phyloP scores from a whole-genome alignment of 495 filamentous ascomycete species.

The Aeminium ludgeri region DNA sequence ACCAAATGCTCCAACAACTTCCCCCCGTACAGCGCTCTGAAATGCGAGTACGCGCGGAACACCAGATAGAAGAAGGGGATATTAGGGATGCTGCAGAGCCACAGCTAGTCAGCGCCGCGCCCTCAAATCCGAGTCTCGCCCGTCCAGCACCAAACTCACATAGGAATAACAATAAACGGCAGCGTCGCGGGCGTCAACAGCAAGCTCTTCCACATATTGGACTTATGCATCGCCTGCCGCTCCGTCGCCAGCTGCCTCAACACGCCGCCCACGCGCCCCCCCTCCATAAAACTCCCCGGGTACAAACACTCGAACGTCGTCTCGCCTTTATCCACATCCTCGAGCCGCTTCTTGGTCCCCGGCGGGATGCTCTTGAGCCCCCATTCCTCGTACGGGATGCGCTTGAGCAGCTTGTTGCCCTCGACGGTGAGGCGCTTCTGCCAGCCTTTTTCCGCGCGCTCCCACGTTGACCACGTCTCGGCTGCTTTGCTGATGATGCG shows the following conservation, averaged over 20 bases:
- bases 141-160: slow-evolving; percentile 40
- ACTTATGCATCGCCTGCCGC: slow-evolving; percentile 57
- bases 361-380: slow-evolving; percentile 88
- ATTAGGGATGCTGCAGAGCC: slow-evolving; percentile 57
- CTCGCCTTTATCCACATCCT: slow-evolving; percentile 44
- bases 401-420: slow-evolving; percentile 68
- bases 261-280: slow-evolving; percentile 20
- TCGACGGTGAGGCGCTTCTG: slow-evolving; percentile 69
- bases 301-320: slow-evolving; percentile 62
- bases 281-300: slow-evolving; percentile 28
- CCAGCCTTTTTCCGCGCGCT: slow-evolving; percentile 54
- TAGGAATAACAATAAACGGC: slow-evolving; percentile 63
- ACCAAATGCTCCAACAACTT: slow-evolving; percentile 71
- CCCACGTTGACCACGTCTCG: slow-evolving; percentile 69
- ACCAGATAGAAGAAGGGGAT: slow-evolving; percentile 93
- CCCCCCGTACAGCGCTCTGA: slow-evolving; percentile 64
- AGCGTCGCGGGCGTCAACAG: slow-evolving; percentile 67
- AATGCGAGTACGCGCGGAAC: slow-evolving; percentile 62
- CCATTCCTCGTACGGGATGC: slow-evolving; percentile 95
- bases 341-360: slow-evolving; percentile 43
- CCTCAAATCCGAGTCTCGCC: background rate
- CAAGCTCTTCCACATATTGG: slow-evolving; percentile 62
- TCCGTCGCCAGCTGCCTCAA: slow-evolving; percentile 58
- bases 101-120: slow-evolving; percentile 1
- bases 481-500: slow-evolving; percentile 49